Evolutionary conservation across 2,329 filamentous ascomycete species (phyloP), one percentile per base, ranked within the genome.

Genomic region (Arachnopeziza araneosa): DNA sequence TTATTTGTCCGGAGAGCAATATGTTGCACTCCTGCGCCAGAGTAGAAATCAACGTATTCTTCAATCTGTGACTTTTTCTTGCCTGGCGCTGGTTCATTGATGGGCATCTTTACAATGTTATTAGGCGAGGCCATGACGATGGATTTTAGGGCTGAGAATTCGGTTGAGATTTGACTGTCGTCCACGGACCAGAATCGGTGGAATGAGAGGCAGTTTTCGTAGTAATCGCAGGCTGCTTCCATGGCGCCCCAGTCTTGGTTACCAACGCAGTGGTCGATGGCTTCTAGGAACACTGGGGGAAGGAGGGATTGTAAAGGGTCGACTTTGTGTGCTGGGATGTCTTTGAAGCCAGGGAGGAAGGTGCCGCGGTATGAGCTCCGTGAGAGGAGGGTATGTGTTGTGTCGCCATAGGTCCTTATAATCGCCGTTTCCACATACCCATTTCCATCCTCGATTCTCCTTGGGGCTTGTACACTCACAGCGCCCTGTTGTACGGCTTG

Each of bases 121-220:
- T 93, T 91, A 62, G 86, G 85, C 4, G 87, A 91, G 50, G 89
- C 85, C 92, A 97, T 96, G 72, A 97, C 93, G 70, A 97, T 87
- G 70, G 85, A 90, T 76, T 88, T 91, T 54, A 97, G 81, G 10
- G 93, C 92, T 0, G 88, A 92, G 82, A 91, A 97, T 72, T 96
- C 92, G 66, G 90, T 96, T 82, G 86, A 91, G 77, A 97, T 96
- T 73, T 96, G 86, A 67, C 85, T 89, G 80, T 97, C 93, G 75
- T 97, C 93, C 60, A 97, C 93, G 58, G 87, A 91, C 93, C 93
- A 97, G 86, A 97, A 97, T 67, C 93, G 90, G 79, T 96, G 92
- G 83, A 97, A 97, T 58, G 88, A 89, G 26, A 97, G 88, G 64
- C 88, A 90, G 64, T 87, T 84, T 78, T 97, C 93, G 79, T 97